Conservation (phyloP, 2,329 filamentous ascomycete species). For the Calonectria pauciramosa region DNA sequence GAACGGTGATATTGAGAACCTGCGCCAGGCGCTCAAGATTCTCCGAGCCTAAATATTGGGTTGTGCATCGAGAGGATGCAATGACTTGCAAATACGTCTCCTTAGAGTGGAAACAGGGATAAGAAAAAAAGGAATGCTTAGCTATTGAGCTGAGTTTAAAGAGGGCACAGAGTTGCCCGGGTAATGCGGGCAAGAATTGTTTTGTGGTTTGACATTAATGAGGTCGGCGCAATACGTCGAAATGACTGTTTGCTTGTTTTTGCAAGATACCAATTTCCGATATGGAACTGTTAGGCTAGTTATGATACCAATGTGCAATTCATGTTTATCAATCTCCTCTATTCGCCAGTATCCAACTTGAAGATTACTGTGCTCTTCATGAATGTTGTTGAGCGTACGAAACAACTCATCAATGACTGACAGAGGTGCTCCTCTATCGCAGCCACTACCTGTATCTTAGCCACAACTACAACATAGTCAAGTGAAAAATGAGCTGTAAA, state of each 20-base stretch:
- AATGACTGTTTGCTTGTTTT: not conserved
- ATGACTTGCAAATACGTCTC: not conserved
- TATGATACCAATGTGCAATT: conserved; percentile 10
- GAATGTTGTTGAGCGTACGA: too few relatives aligned
- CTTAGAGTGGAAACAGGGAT: not conserved
- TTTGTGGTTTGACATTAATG: not conserved
- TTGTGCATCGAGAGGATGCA: not conserved
- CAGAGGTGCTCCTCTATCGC: too few relatives aligned
- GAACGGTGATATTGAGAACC: conserved; percentile 58
- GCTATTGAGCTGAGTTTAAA: not conserved
- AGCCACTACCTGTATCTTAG: too few relatives aligned
- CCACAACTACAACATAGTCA: too few relatives aligned
- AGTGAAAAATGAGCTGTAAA: too few relatives aligned
- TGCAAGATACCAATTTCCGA: not conserved
- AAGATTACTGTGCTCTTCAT: not conserved
- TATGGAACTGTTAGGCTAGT: not conserved
- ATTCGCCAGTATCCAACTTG: not conserved
- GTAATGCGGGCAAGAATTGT: not conserved
- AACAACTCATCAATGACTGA: too few relatives aligned
- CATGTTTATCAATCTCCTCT: not conserved
- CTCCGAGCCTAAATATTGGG: conserved; percentile 29
- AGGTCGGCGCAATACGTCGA: not conserved
- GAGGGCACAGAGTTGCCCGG: not conserved
- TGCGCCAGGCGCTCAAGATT: conserved; percentile 54
- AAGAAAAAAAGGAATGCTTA: not conserved